Evolutionary conservation across 2,329 filamentous ascomycete genomes (phyloP).

Genomic region (Graphiopsis chlorocephala): DNA sequence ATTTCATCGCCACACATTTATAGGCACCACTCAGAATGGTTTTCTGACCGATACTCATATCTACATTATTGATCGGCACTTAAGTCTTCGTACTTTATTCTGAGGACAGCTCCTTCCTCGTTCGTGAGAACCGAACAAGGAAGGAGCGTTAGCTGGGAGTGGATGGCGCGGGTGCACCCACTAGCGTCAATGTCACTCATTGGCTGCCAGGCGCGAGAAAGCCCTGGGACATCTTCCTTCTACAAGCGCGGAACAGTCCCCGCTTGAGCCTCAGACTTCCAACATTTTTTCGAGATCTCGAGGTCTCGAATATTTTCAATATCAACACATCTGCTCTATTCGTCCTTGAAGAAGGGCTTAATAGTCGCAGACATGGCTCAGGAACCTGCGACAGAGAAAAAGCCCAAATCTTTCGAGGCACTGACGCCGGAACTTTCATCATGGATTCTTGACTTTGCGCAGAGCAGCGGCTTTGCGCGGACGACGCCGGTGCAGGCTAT

Average conservation of each 20-base stretch:
- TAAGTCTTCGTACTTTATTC: too few species aligned
- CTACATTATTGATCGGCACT: too few species aligned
- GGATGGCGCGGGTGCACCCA: neutral
- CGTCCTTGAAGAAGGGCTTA: neutral
- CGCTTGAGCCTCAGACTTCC: constrained; percentile 9
- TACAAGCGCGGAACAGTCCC: neutral
- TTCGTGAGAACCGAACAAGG: too few species aligned
- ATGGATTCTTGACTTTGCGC: constrained; percentile 84
- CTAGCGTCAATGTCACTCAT: neutral
- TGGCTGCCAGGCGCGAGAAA: neutral
- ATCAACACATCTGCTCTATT: neutral
- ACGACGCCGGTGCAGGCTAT: constrained; percentile 96
- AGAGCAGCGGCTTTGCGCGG: constrained; percentile 78
- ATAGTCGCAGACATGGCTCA: constrained; percentile 21
- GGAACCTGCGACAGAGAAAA: constrained; percentile 25
- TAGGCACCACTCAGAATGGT: too few species aligned
- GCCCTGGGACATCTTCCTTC: neutral
- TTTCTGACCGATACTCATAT: too few species aligned
- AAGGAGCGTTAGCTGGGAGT: neutral
- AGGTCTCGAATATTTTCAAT: neutral
- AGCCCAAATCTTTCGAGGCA: constrained; percentile 63
- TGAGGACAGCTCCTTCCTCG: too few species aligned
- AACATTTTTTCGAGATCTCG: constrained; percentile 10
- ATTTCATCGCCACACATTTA: too few species aligned
- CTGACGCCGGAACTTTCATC: constrained; percentile 68